Evolutionary conservation across 2,329 filamentous ascomycete genomes (phyloP), one percentile per base, ranked within the genome.

Genomic region (Talaromyces sp.): DNA sequence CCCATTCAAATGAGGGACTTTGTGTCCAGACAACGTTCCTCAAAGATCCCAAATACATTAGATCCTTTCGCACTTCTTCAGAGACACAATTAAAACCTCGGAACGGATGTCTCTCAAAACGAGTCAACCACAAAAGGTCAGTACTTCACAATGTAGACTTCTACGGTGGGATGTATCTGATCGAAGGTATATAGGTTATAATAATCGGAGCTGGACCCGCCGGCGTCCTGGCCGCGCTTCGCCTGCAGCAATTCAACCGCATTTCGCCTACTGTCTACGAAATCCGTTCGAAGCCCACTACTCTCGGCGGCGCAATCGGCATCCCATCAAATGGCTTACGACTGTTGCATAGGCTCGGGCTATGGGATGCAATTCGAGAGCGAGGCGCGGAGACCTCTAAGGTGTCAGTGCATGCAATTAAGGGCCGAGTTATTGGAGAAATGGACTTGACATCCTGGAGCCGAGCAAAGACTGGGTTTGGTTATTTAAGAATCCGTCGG

Each of bases 301-400:
- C 69, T 26, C 64, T 73, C 17, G 71, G 70, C 10, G 70, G 70
- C 5, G 67, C 64, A 10, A 52, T 72, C 55, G 67, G 66, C n/a
- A n/a, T n/a, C n/a, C n/a, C n/a, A n/a, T 66, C 69, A 31, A 75
- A 73, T 55, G 71, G 70, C 6, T 55, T 69, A 11, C 64, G 69
- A 27, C 62, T 73, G 11, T 59, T 71, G 13, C 38, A 68, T 41
- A 67, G 69, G 19, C 60, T 71, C 1, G 68, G 67, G 4, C 21
- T 52, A 4, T 31, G 19, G 13, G 50, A 52, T 14, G 27, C 21
- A 3, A 4, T 17, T 14, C n/a, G 38, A 14, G 13, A 4, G 3
- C 38, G 38, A 43, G 38, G 38, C 38, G 38, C 38, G 13, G 38
- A 43, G 38, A 43, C 38, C 4, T 43, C 38, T 4, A 43, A 4